Evolutionary conservation across 2,329 filamentous ascomycete genomes (phyloP), one percentile per base, ranked within the genome.

Genomic region (Blumeriella jaapii): DNA sequence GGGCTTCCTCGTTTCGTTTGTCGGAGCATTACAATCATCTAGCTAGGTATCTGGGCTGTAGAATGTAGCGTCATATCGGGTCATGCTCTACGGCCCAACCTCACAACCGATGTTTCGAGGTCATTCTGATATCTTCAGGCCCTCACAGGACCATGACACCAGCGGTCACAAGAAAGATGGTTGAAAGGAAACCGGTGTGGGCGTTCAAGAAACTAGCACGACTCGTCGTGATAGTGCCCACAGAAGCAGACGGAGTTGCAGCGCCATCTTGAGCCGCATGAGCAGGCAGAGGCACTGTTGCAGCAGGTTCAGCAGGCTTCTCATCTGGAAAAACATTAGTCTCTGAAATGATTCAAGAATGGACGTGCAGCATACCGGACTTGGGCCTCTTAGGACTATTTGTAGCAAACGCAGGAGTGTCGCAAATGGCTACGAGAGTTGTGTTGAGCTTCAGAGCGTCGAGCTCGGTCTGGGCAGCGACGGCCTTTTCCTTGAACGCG

Each of bases 391-490:
- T 52, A 22, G 51, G n/a, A n/a, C n/a, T 40, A 24, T 52, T 30
- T 31, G 38, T 45, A 17, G 50, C 48, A 24, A 59, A 56, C 17
- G 30, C 26, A 39, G 60, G 49, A 36, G 52, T 44, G 16, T 48
- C 41, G 38, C 60, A 63, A 17, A 43, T 36, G 13, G n/a, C n/a
- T n/a, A n/a, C n/a, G n/a, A n/a, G n/a, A n/a, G n/a, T n/a, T n/a
- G n/a, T n/a, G n/a, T n/a, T n/a, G n/a, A n/a, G n/a, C n/a, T n/a
- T n/a, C n/a, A n/a, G n/a, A n/a, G n/a, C n/a, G n/a, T n/a, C n/a
- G n/a, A n/a, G n/a, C n/a, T n/a, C n/a, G n/a, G n/a, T n/a, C n/a
- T n/a, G n/a, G n/a, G n/a, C n/a, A n/a, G n/a, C n/a, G n/a, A n/a
- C n/a, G n/a, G n/a, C n/a, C n/a, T n/a, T n/a, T n/a, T n/a, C n/a